Percentiles rank a stretch among this genome's conserved stretches.
These are phyloP conservation scores for Chrysoporthe deuterocubensis DNA, from an alignment of 2,329 filamentous ascomycete species.

Conservation along the genomic window DNA sequence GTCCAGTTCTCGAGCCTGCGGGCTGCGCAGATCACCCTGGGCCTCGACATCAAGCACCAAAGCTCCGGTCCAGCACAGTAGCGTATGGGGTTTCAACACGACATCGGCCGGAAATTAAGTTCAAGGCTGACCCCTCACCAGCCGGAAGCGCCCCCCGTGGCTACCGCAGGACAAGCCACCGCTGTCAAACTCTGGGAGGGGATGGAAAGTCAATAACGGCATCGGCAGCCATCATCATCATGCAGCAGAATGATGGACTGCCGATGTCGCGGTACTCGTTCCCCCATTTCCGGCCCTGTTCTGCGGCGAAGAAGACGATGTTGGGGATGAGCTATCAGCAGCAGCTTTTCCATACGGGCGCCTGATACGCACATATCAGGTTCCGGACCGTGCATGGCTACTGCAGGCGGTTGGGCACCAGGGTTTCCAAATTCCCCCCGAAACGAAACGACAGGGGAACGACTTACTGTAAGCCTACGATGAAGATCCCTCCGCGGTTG, in stretches of 20 bases:
- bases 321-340: not conserved
- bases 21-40: slow-evolving; percentile 14
- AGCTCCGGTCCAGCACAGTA: slow-evolving; percentile 16
- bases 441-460: slow-evolving; percentile 24
- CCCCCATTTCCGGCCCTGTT: not conserved
- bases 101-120: slow-evolving; percentile 15
- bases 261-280: not conserved
- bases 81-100: slow-evolving; percentile 14
- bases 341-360: not conserved
- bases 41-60: slow-evolving; percentile 18
- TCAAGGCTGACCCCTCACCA: slow-evolving; percentile 21
- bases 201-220: slow-evolving; percentile 8
- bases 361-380: slow-evolving; percentile 18
- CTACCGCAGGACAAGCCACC: slow-evolving; percentile 25
- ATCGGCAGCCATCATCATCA: slow-evolving; percentile 9
- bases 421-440: slow-evolving; percentile 15
- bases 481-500: slow-evolving; percentile 19
- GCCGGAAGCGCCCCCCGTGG: slow-evolving; percentile 17
- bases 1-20: not conserved
- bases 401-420: slow-evolving; percentile 15
- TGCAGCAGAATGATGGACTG: not conserved
- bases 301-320: not conserved
- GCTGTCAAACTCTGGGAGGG: slow-evolving; percentile 21
- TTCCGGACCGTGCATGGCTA: slow-evolving; percentile 21
- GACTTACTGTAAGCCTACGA: slow-evolving; percentile 2